phyloP scores from a whole-genome alignment of 2,329 filamentous ascomycete species.

The Fusarium sp. region DNA sequence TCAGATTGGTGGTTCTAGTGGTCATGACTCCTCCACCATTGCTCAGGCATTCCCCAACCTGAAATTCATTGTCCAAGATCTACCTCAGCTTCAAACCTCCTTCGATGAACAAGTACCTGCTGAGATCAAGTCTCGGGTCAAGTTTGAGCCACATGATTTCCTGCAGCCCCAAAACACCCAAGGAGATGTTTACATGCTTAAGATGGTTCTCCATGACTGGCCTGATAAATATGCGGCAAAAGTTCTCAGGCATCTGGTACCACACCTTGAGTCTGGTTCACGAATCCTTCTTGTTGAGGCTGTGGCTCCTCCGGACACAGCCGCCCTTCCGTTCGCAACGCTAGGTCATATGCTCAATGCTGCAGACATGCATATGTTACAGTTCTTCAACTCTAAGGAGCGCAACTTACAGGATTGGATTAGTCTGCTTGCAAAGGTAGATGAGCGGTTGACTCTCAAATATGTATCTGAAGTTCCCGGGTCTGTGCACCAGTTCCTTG shows the following conservation, averaged over 20 bases:
- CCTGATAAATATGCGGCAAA: constrained; percentile 53
- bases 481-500: constrained; percentile 6
- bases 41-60: constrained; percentile 37
- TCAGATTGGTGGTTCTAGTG: constrained; percentile 42
- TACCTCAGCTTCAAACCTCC: constrained; percentile 47
- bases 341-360: constrained; percentile 2
- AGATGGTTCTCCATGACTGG: constrained; percentile 65
- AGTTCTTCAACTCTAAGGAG: constrained; percentile 52
- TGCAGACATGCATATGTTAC: constrained; percentile 56
- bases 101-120: not conserved
- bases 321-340: constrained; percentile 17
- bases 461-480: not conserved
- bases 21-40: constrained; percentile 36
- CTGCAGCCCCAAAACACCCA: constrained; percentile 48
- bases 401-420: constrained; percentile 19
- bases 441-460: constrained; percentile 24
- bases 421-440: constrained; percentile 6
- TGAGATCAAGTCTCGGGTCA: constrained; percentile 45
- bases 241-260: constrained; percentile 53
- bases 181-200: constrained; percentile 61
- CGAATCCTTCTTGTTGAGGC: constrained; percentile 50
- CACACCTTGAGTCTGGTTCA: constrained; percentile 55
- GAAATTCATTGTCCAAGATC: constrained; percentile 61
- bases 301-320: constrained; percentile 39
- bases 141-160: constrained; percentile 50